These are phyloP conservation scores for Cryptosporidium baileyi DNA, from an alignment of 169 alveolate genomes.

Conservation along the genomic window DNA sequence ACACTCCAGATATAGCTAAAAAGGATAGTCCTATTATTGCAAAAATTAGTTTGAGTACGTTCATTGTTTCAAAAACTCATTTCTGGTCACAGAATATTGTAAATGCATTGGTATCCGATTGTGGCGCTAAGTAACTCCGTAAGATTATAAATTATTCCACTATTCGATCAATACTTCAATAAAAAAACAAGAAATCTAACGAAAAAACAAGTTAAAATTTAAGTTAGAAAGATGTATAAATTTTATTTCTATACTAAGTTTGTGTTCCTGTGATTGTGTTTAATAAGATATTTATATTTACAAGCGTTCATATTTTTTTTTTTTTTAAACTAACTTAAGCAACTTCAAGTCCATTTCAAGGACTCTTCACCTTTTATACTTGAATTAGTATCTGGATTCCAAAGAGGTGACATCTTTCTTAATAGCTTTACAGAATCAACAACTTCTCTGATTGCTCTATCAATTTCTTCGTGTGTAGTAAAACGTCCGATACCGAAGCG, in stretches of 20 bases:
- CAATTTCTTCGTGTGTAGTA: conserved; percentile 93
- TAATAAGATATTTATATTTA: too few species aligned
- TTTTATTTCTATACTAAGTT: too few species aligned
- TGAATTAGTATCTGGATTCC: conserved; percentile 88
- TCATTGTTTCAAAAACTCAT: conserved; percentile 6
- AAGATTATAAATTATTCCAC: too few species aligned
- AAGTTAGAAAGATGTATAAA: too few species aligned
- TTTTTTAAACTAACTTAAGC: too few species aligned
- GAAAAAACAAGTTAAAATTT: too few species aligned
- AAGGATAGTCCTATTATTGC: not conserved
- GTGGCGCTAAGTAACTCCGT: too few species aligned
- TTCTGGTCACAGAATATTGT: not conserved
- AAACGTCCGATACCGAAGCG: conserved; percentile 97
- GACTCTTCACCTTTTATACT: conserved; percentile 70
- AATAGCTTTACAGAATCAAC: conserved; percentile 82
- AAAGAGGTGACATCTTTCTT: conserved; percentile 90
- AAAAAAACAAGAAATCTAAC: too few species aligned
- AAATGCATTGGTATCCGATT: conserved; percentile 1
- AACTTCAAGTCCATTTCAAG: conserved; percentile 44
- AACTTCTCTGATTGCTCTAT: conserved; percentile 81
- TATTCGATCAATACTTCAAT: too few species aligned
- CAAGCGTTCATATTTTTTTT: too few species aligned
- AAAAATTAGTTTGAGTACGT: not conserved
- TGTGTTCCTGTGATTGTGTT: too few species aligned
- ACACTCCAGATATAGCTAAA: not conserved